These are phyloP conservation scores for Pestalotiopsis fici DNA, from an alignment of 2,329 filamentous ascomycete genomes.

Conservation along the genomic window DNA sequence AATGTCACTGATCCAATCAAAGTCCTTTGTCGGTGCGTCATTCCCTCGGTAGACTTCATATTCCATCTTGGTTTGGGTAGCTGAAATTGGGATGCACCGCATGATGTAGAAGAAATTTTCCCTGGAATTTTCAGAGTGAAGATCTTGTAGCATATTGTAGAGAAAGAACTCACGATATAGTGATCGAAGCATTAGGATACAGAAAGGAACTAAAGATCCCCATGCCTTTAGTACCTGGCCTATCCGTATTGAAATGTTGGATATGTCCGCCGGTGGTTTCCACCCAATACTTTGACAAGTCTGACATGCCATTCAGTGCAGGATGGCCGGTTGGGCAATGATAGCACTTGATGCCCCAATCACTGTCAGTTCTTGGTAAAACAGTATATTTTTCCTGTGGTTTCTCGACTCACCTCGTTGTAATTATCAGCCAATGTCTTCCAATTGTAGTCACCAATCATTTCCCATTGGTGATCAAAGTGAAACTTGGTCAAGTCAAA, in stretches of 20 bases:
- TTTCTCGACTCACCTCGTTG: slow-evolving; percentile 35
- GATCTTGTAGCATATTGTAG: background rate
- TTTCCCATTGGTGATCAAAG: slow-evolving; percentile 42
- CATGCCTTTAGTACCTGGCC: slow-evolving; percentile 48
- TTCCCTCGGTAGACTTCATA: slow-evolving; percentile 67
- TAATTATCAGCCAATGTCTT: slow-evolving; percentile 49
- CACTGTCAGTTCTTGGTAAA: background rate
- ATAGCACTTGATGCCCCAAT: slow-evolving; percentile 35
- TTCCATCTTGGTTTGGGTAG: slow-evolving; percentile 53
- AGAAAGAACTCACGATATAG: slow-evolving; percentile 42
- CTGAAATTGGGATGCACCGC: slow-evolving; percentile 56
- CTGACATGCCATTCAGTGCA: slow-evolving; percentile 38
- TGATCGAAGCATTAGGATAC: slow-evolving; percentile 53
- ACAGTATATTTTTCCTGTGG: background rate
- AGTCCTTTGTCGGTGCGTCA: slow-evolving; percentile 56
- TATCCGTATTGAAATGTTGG: slow-evolving; percentile 48
- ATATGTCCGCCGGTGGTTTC: slow-evolving; percentile 51
- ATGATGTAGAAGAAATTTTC: slow-evolving; percentile 67
- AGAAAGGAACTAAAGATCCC: slow-evolving; percentile 47
- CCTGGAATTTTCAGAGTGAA: slow-evolving; percentile 28
- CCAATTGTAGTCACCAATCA: slow-evolving; percentile 43
- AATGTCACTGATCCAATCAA: slow-evolving; percentile 55
- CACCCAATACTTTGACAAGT: slow-evolving; percentile 41
- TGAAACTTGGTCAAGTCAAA: slow-evolving; percentile 39
- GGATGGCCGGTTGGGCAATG: slow-evolving; percentile 50